A percentile compares a stretch with the other conserved stretches of the same genome.
Conservation (phyloP, 2,329 filamentous ascomycete species). For the Neoarthrinium moseri region DNA sequence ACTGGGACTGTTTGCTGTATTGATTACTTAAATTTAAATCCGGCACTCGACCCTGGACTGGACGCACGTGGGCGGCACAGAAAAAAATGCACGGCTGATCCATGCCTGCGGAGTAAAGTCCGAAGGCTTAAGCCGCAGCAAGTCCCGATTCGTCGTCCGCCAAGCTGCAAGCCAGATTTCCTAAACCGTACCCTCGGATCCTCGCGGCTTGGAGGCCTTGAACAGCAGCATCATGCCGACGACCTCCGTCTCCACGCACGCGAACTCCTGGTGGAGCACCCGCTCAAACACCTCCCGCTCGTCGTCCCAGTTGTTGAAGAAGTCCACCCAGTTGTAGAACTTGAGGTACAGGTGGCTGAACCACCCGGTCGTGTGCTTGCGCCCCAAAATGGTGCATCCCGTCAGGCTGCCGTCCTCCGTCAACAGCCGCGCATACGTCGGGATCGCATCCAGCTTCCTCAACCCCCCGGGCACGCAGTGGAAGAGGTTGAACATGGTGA, state of each 20-base stretch:
- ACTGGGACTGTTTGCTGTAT: no score
- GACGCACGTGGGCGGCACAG: no score
- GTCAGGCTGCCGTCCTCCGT: slow-evolving; percentile 33
- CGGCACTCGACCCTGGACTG: no score
- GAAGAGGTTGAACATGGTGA: slow-evolving; percentile 41
- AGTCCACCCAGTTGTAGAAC: slow-evolving; percentile 31
- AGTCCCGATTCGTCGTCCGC: no score
- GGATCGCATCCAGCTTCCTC: slow-evolving; percentile 29
- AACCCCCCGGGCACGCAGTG: slow-evolving; percentile 37
- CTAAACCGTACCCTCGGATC: not conserved
- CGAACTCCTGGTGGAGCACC: slow-evolving; percentile 33
- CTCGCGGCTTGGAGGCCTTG: slow-evolving; percentile 27
- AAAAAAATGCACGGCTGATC: no score
- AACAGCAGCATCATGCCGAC: slow-evolving; percentile 39
- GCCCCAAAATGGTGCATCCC: slow-evolving; percentile 36
- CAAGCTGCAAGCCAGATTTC: no score
- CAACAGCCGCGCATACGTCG: slow-evolving; percentile 29
- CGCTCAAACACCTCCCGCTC: slow-evolving; percentile 28
- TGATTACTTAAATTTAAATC: no score
- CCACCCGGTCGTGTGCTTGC: slow-evolving; percentile 23
- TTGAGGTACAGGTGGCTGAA: slow-evolving; percentile 23
- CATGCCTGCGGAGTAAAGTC: no score
- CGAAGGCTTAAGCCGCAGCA: no score
- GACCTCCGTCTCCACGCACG: slow-evolving; percentile 35
- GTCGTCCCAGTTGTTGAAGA: slow-evolving; percentile 40